Evolutionary conservation across 2,329 filamentous ascomycete species (phyloP).

Genomic region (Botrytis hyacinthi): DNA sequence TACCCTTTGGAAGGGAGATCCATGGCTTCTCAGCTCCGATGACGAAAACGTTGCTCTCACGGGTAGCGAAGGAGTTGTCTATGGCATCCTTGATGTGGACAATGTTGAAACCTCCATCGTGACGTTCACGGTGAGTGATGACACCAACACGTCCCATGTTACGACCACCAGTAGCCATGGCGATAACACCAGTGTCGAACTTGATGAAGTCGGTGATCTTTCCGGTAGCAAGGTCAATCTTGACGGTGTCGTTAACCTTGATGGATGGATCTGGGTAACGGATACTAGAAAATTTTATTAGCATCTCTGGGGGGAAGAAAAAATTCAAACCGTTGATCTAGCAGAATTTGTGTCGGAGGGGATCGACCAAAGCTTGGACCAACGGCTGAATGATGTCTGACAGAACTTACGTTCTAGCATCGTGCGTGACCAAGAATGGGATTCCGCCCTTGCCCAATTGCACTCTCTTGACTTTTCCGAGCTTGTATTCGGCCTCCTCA

Average conservation of each 20-base stretch:
- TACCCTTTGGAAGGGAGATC: constrained; percentile 99
- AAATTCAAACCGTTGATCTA: constrained; percentile 40
- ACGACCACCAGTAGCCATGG: constrained; percentile 98
- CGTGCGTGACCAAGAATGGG: constrained; percentile 99
- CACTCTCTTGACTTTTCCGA: constrained; percentile 99
- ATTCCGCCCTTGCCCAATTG: constrained; percentile 99
- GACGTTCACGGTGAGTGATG: constrained; percentile 99
- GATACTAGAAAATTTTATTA: constrained; percentile 63
- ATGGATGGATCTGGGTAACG: constrained; percentile 97
- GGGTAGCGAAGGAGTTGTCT: constrained; percentile 99
- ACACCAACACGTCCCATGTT: constrained; percentile 99
- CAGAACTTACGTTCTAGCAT: constrained; percentile 99
- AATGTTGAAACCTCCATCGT: constrained; percentile 99
- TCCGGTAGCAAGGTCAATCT: constrained; percentile 94
- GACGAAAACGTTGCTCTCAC: constrained; percentile 99
- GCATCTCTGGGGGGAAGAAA: constrained; percentile 33
- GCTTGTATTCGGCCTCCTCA: constrained; percentile 99
- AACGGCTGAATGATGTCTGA: constrained; percentile 99
- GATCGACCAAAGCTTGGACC: constrained; percentile 94
- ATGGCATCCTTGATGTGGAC: constrained; percentile 99
- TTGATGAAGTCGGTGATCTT: constrained; percentile 98
- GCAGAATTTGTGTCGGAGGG: constrained; percentile 34
- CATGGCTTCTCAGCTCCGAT: constrained; percentile 98
- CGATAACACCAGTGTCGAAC: constrained; percentile 97
- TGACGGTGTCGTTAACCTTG: constrained; percentile 99